phyloP scores from a whole-genome alignment of 768 basidiomycete species.

The Chalciporus piperatus region DNA sequence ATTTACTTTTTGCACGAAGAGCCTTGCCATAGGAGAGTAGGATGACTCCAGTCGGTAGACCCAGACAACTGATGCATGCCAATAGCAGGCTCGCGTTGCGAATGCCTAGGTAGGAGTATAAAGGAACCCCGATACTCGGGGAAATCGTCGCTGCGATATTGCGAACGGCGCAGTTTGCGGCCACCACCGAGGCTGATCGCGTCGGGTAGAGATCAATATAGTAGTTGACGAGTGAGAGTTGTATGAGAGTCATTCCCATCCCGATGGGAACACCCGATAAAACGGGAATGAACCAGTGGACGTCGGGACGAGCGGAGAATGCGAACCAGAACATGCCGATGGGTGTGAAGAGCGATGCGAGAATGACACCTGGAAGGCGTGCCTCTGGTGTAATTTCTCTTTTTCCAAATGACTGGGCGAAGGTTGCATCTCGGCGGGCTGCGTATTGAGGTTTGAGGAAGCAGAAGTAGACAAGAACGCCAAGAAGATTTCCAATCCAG shows the following conservation, averaged over 20 bases:
- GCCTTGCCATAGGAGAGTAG: constrained; percentile 14
- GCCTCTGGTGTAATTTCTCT: constrained; percentile 18
- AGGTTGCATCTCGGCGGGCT: constrained; percentile 10
- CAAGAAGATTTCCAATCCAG: constrained; percentile 22
- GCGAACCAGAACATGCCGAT: constrained; percentile 29
- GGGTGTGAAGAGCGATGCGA: constrained; percentile 19
- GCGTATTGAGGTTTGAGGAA: constrained; percentile 24
- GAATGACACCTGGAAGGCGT: constrained; percentile 18
- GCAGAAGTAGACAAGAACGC: constrained; percentile 21
- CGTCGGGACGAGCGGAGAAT: constrained; percentile 16
- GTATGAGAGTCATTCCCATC: constrained; percentile 27
- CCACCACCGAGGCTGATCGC: constrained; percentile 22
- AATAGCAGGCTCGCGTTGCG: constrained; percentile 18
- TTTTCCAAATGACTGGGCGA: constrained; percentile 16
- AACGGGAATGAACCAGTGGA: constrained; percentile 22
- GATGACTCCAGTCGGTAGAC: constrained; percentile 15
- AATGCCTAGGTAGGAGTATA: constrained; percentile 19
- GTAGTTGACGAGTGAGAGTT: constrained; percentile 23
- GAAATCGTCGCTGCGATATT: constrained; percentile 12
- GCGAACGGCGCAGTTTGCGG: constrained; percentile 22
- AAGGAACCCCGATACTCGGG: constrained; percentile 17
- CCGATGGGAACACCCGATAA: constrained; percentile 26
- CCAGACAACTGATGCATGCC: constrained; percentile 20
- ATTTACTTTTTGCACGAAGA: constrained; percentile 16
- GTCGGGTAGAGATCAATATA: constrained; percentile 28